A percentile compares a stretch with the other conserved stretches of the same genome.
Evolutionary conservation across 116 monocot species (phyloP).

Genomic region (Papilionanthe hybrid): DNA sequence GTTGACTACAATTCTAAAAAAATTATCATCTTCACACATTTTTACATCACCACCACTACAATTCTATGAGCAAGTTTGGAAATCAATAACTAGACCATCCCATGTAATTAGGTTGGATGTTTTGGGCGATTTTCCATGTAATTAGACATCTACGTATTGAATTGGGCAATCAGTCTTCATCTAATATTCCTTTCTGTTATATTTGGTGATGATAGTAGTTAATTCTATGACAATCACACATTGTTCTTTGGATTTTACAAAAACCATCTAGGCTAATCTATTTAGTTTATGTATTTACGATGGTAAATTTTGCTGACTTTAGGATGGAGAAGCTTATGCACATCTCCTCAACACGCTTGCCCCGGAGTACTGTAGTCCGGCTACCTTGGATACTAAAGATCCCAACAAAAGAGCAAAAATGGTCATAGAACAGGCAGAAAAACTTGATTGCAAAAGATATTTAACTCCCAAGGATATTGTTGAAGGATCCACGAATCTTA

Average conservation of each 20-base stretch:
- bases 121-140: background rate
- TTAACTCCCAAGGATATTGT: constrained; percentile 89
- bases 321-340: constrained; percentile 99
- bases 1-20: background rate
- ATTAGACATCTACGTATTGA: background rate
- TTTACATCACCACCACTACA: background rate
- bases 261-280: background rate
- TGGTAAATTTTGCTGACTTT: constrained; percentile 6
- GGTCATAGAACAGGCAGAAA: constrained; percentile 92
- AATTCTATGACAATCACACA: background rate
- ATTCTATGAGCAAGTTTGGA: background rate
- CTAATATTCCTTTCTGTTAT: background rate
- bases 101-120: background rate
- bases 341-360: constrained; percentile 94
- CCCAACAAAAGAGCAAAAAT: constrained; percentile 83
- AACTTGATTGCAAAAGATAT: constrained; percentile 90
- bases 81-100: background rate
- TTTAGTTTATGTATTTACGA: constrained; percentile 6
- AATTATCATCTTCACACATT: background rate
- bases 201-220: background rate
- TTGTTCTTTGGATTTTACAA: background rate
- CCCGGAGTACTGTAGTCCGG: constrained; percentile 60
- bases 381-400: constrained; percentile 68
- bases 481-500: constrained; percentile 94
- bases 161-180: background rate